phyloP scores from a whole-genome alignment of 2,329 filamentous ascomycete species.

The Zymoseptoria pseudotritici region DNA sequence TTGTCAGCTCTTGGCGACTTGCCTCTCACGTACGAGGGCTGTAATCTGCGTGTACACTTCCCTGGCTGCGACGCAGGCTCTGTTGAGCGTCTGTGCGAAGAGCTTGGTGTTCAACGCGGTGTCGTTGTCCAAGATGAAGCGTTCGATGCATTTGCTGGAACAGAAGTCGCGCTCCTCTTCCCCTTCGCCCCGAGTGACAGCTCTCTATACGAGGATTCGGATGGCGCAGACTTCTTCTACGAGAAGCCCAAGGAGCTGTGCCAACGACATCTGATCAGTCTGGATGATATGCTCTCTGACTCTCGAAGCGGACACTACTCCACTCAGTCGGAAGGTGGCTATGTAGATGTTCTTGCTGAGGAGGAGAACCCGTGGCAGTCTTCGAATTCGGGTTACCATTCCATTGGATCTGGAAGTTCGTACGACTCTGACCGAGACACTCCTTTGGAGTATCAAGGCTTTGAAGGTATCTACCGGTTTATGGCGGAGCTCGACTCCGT shows the following conservation, averaged over 20 bases:
- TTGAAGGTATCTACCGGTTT: slow-evolving; percentile 60
- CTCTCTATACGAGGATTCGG: slow-evolving; percentile 33
- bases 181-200: slow-evolving; percentile 68
- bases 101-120: slow-evolving; percentile 76
- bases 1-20: slow-evolving; percentile 74
- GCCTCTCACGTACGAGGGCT: slow-evolving; percentile 65
- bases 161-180: slow-evolving; percentile 70
- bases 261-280: slow-evolving; percentile 37
- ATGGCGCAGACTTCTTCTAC: slow-evolving; percentile 22
- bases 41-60: slow-evolving; percentile 72
- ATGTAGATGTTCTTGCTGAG: slow-evolving; percentile 25
- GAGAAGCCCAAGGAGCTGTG: slow-evolving; percentile 8
- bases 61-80: slow-evolving; percentile 80
- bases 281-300: slow-evolving; percentile 50
- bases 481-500: slow-evolving; percentile 55
- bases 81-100: slow-evolving; percentile 75
- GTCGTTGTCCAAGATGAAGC: slow-evolving; percentile 70
- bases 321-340: slow-evolving; percentile 26
- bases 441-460: slow-evolving; percentile 53
- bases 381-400: slow-evolving; percentile 50
- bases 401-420: slow-evolving; percentile 47
- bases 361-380: slow-evolving; percentile 48
- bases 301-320: slow-evolving; percentile 22
- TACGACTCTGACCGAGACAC: slow-evolving; percentile 32
- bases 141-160: slow-evolving; percentile 61